Conservation (phyloP, 164 flowering plant species). For the Macadamia tetraphylla region DNA sequence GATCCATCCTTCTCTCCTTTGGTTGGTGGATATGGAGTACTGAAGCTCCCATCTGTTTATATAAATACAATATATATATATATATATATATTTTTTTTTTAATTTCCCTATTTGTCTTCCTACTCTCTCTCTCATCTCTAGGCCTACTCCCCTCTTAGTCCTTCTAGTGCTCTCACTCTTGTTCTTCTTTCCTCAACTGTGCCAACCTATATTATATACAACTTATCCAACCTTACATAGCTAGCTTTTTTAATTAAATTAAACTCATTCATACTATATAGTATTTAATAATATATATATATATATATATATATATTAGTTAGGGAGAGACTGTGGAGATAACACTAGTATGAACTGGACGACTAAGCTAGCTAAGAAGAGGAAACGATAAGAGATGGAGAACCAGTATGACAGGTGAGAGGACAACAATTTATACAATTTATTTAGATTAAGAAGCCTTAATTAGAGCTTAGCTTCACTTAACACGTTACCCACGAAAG, state of each 20-base stretch:
- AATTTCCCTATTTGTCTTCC: background rate
- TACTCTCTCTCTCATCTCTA: background rate
- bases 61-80: background rate
- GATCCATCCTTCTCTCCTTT: background rate
- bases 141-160: too few species aligned
- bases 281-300: too few species aligned
- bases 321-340: background rate
- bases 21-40: background rate
- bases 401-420: background rate
- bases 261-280: too few species aligned
- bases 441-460: too few species aligned
- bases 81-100: background rate
- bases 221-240: background rate
- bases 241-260: background rate
- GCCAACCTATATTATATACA: background rate
- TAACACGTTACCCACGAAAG: slow-evolving; percentile 8
- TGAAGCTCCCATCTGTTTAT: too few species aligned
- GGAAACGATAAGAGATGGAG: background rate
- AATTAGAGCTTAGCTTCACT: background rate
- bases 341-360: background rate
- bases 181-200: background rate
- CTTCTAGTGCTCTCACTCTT: background rate
- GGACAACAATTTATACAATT: background rate
- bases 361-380: too few species aligned
- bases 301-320: background rate